These are phyloP conservation scores for Candida glucosophila DNA, from an alignment of 1,139 yeast species.

Conservation along the genomic window DNA sequence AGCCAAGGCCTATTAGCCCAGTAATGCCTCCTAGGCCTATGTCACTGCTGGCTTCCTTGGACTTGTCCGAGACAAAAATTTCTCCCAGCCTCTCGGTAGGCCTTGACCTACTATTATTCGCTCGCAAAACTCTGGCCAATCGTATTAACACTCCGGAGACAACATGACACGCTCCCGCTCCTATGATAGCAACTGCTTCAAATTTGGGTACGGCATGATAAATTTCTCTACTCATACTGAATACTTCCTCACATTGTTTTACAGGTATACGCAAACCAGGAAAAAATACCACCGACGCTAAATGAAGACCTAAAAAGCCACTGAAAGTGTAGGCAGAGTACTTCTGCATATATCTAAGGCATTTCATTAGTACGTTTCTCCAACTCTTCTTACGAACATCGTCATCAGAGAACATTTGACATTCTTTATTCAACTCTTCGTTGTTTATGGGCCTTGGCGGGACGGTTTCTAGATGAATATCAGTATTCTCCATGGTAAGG, in stretches of 20 bases:
- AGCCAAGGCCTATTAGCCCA: conserved; percentile 46
- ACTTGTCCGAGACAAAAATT: conserved; percentile 10
- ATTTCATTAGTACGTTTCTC: no score
- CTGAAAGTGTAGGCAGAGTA: conserved; percentile 56
- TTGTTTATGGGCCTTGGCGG: no score
- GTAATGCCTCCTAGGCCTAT: conserved; percentile 56
- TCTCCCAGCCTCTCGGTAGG: conserved; percentile 6
- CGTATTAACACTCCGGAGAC: conserved; percentile 46
- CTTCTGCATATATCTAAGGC: conserved; percentile 33
- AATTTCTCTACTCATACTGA: conserved; percentile 53
- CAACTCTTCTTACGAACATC: no score
- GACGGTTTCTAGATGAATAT: no score
- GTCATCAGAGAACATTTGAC: no score
- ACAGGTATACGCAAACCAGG: conserved; percentile 42
- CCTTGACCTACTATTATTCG: conserved; percentile 6
- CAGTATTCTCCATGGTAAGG: no score
- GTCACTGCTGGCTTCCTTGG: conserved; percentile 35
- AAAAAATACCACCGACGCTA: conserved; percentile 43
- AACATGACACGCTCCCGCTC: conserved; percentile 43
- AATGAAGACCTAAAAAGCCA: conserved; percentile 51
- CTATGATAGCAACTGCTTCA: conserved; percentile 42
- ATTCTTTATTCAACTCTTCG: no score
- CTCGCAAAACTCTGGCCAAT: conserved; percentile 18
- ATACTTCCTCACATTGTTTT: conserved; percentile 40
- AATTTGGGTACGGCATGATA: conserved; percentile 44